These are phyloP conservation scores for Phyllosticta capitalensis DNA, from an alignment of 2,329 filamentous ascomycete genomes.

Conservation along the genomic window DNA sequence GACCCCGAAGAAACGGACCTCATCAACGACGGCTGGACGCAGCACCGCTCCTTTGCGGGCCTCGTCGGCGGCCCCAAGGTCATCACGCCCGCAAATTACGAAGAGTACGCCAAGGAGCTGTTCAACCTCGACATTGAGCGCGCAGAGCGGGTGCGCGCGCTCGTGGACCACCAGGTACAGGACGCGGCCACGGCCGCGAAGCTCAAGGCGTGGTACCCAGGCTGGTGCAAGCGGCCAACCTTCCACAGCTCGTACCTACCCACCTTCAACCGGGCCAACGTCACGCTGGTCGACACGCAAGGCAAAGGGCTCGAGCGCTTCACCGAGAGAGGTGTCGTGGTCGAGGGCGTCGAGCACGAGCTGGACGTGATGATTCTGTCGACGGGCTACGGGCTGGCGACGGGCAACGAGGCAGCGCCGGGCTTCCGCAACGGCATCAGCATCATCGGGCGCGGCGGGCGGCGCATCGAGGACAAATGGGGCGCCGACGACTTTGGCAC, in stretches of 20 bases:
- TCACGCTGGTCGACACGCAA: slow-evolving; percentile 51
- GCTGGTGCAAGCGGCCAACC: slow-evolving; percentile 54
- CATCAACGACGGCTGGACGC: slow-evolving; percentile 41
- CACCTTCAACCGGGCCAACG: slow-evolving; percentile 49
- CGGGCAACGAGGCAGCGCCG: slow-evolving; percentile 15
- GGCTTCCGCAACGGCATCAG: slow-evolving; percentile 25
- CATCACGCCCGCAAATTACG: slow-evolving; percentile 23
- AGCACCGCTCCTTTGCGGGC: slow-evolving; percentile 29
- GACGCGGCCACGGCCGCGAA: slow-evolving; percentile 42
- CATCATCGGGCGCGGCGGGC: slow-evolving; percentile 37
- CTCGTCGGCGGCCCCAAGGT: slow-evolving; percentile 26
- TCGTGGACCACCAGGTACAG: slow-evolving; percentile 43
- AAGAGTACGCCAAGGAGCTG: slow-evolving; percentile 28
- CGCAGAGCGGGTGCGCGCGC: slow-evolving; percentile 38
- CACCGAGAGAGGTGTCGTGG: slow-evolving; percentile 40
- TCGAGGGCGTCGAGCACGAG: slow-evolving; percentile 38
- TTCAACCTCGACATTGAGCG: slow-evolving; percentile 32
- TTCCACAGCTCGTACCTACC: slow-evolving; percentile 53
- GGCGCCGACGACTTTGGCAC: slow-evolving; percentile 26
- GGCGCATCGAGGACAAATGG: slow-evolving; percentile 39
- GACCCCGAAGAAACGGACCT: slow-evolving; percentile 26
- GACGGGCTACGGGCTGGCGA: slow-evolving; percentile 35
- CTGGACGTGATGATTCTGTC: slow-evolving; percentile 39
- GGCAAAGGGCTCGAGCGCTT: slow-evolving; percentile 42
- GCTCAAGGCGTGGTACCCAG: slow-evolving; percentile 51